phyloP scores from a whole-genome alignment of 768 basidiomycete species.

The Phanerochaete carnosa region DNA sequence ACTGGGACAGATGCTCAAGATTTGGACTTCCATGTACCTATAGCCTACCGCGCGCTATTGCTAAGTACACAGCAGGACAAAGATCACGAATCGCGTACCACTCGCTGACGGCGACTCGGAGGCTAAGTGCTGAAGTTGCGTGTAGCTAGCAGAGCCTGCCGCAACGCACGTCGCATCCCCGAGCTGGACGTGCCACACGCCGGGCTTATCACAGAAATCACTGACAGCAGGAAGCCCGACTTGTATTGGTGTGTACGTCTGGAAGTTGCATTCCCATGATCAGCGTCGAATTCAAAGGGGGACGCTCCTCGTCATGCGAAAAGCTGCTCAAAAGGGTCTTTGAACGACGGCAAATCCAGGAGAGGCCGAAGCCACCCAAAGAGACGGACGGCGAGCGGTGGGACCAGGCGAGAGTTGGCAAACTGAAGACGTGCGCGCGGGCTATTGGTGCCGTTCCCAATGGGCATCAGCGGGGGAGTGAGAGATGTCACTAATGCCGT shows the following conservation, averaged over 20 bases:
- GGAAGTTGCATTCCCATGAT: not conserved
- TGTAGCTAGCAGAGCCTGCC: not conserved
- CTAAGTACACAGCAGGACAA: not conserved
- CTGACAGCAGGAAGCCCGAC: not conserved
- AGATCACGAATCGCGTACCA: not conserved
- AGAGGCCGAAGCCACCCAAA: too few relatives aligned
- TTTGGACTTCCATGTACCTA: slow-evolving; percentile 29
- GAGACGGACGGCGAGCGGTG: too few relatives aligned
- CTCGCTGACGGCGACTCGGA: not conserved
- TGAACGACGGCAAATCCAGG: too few relatives aligned
- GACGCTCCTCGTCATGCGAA: not conserved
- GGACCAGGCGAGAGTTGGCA: too few relatives aligned
- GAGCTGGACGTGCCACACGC: not conserved
- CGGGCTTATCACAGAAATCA: not conserved
- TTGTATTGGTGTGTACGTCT: not conserved
- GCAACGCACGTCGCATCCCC: not conserved
- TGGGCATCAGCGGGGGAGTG: not conserved
- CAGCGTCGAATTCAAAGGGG: not conserved
- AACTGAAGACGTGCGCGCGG: not conserved
- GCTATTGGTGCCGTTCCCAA: not conserved
- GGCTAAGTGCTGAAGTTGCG: too few relatives aligned
- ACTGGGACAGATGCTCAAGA: slow-evolving; percentile 17
- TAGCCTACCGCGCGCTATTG: not conserved
- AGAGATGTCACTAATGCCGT: not conserved
- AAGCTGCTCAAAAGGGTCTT: too few relatives aligned